Conservation (phyloP, 2,329 filamentous ascomycete genomes). For the Aspergillus sergii region DNA sequence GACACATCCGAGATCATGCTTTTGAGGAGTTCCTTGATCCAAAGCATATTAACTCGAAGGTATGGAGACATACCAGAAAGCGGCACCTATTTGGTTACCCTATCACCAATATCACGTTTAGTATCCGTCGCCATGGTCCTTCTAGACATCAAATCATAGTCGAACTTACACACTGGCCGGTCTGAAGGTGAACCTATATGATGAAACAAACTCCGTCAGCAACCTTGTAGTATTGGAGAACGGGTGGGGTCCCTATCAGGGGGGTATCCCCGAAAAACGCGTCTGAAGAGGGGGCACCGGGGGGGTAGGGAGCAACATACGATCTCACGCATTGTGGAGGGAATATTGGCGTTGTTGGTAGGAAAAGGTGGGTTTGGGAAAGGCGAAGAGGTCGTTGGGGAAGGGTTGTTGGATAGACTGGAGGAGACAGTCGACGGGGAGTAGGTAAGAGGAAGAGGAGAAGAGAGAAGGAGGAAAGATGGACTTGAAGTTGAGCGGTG, state of each 20-base stretch:
- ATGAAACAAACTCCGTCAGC: constrained; percentile 49
- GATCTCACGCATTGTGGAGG: constrained; percentile 72
- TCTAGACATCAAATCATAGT: constrained; percentile 9
- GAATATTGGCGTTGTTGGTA: constrained; percentile 18
- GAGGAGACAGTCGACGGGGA: constrained; percentile 25
- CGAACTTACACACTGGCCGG: constrained; percentile 92
- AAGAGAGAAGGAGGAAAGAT: constrained; percentile 28
- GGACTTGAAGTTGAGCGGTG: constrained; percentile 19
- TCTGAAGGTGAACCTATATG: constrained; percentile 96
- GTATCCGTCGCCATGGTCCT: constrained; percentile 15
- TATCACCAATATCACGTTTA: constrained; percentile 47
- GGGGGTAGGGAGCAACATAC: constrained; percentile 52
- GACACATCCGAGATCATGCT: neutral
- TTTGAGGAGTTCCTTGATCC: neutral
- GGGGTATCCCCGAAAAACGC: constrained; percentile 36
- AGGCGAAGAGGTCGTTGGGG: constrained; percentile 14
- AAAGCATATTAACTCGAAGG: neutral
- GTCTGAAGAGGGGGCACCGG: constrained; percentile 27
- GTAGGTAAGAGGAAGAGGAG: constrained; percentile 20
- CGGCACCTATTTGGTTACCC: constrained; percentile 99
- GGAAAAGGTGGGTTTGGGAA: constrained; percentile 19
- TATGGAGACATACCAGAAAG: constrained; percentile 77
- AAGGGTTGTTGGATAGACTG: constrained; percentile 19
- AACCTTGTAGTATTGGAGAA: constrained; percentile 26
- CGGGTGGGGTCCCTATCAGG: constrained; percentile 36